Percentiles rank a stretch among this genome's conserved stretches.
These are phyloP conservation scores for Naegleria gruberi DNA, from an alignment of 208 protist genomes.

Conservation along the genomic window DNA sequence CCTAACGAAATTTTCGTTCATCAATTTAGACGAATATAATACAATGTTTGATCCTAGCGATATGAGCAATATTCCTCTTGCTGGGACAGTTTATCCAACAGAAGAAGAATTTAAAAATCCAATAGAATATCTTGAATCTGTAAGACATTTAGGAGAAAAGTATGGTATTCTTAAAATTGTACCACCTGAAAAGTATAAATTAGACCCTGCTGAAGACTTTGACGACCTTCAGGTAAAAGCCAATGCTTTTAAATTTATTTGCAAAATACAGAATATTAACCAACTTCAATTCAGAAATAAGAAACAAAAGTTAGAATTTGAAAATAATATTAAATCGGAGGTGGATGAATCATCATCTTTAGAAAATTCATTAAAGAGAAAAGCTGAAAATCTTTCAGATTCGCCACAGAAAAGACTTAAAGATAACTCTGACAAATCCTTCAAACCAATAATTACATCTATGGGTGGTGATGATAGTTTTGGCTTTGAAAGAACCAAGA, in stretches of 20 bases:
- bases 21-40: too few relatives aligned
- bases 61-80: slow-evolving; percentile 44
- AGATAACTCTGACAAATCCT: background rate
- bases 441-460: background rate
- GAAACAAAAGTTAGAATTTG: background rate
- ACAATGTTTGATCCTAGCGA: too few relatives aligned
- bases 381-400: background rate
- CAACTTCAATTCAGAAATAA: background rate
- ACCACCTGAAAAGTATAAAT: slow-evolving; percentile 13
- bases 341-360: background rate
- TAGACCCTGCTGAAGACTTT: background rate
- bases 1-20: too few relatives aligned
- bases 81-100: slow-evolving; percentile 29
- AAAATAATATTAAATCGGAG: background rate
- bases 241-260: background rate
- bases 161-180: slow-evolving; percentile 34
- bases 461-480: background rate
- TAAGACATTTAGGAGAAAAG: slow-evolving; percentile 16
- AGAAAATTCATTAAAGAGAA: background rate
- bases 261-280: background rate
- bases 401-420: background rate
- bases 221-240: background rate
- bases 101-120: slow-evolving; percentile 31
- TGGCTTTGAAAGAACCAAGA: background rate
- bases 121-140: slow-evolving; percentile 25